Evolutionary conservation across 1,139 yeast species (phyloP).

Genomic region (Diutina scorzettiae): DNA sequence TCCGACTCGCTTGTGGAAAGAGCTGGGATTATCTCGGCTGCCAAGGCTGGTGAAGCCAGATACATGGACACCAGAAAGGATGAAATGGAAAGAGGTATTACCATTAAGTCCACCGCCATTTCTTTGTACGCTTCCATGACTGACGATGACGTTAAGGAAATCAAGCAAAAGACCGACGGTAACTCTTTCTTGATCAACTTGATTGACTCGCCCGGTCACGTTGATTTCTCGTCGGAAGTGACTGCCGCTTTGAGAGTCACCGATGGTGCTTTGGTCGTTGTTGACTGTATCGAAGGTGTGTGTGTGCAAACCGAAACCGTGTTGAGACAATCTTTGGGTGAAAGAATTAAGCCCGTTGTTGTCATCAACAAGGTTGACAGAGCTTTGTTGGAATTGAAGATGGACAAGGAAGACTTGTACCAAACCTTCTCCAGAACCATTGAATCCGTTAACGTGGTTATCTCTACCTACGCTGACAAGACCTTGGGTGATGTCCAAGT

Average conservation of each 20-base stretch:
- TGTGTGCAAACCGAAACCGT: constrained; percentile 99
- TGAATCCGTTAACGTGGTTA: constrained; percentile 97
- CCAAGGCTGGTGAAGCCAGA: constrained; percentile 99
- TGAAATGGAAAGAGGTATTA: constrained; percentile 99
- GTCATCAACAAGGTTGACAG: constrained; percentile 98
- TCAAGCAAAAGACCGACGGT: constrained; percentile 90
- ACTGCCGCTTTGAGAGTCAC: constrained; percentile 99
- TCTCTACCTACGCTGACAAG: constrained; percentile 89
- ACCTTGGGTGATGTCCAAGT: constrained; percentile 94
- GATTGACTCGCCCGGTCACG: constrained; percentile 99
- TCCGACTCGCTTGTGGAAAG: constrained; percentile 98
- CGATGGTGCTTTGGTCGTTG: constrained; percentile 99
- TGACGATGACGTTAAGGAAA: constrained; percentile 90
- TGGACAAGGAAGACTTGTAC: constrained; percentile 97
- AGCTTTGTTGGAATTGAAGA: constrained; percentile 98
- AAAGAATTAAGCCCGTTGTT: constrained; percentile 98
- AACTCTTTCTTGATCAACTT: constrained; percentile 93
- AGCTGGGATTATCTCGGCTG: constrained; percentile 99
- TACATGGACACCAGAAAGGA: constrained; percentile 99
- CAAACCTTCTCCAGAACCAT: constrained; percentile 98
- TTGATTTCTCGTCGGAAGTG: constrained; percentile 99
- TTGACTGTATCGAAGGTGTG: constrained; percentile 99
- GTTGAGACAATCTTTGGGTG: constrained; percentile 98
- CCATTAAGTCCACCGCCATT: constrained; percentile 97
- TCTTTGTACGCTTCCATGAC: constrained; percentile 85